A percentile compares a stretch with the other conserved stretches of the same genome.
phyloP scores from a whole-genome alignment of 2,329 filamentous ascomycete species.

The Epichloe gansuensis region DNA sequence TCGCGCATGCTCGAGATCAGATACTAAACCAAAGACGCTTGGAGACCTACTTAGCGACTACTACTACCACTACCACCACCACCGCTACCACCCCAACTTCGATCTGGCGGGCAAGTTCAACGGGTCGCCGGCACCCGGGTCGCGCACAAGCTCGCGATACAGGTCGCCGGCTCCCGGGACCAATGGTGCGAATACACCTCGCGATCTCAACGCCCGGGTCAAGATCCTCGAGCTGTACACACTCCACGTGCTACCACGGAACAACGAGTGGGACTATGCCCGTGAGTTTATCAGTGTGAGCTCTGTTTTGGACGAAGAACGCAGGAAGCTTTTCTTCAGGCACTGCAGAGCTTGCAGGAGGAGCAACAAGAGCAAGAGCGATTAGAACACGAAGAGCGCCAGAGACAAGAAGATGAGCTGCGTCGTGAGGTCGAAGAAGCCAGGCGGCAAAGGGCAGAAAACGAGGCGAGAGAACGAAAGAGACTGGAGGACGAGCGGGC shows the following conservation, averaged over 20 bases:
- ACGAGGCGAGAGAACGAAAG: constrained; percentile 42
- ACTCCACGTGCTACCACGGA: constrained; percentile 83
- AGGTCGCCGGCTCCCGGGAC: constrained; percentile 35
- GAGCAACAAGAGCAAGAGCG: constrained; percentile 66
- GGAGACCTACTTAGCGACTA: constrained; percentile 77
- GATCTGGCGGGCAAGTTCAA: constrained; percentile 56
- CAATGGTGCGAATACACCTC: constrained; percentile 67
- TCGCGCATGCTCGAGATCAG: constrained; percentile 82
- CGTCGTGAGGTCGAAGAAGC: constrained; percentile 46
- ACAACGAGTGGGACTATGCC: constrained; percentile 93
- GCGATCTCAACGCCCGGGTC: constrained; percentile 71
- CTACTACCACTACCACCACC: constrained; percentile 50
- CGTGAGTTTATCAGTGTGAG: constrained; percentile 79
- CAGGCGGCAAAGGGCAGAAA: constrained; percentile 41
- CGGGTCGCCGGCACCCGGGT: constrained; percentile 26
- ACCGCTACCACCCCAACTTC: constrained; percentile 58
- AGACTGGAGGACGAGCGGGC: constrained; percentile 42
- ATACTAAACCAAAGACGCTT: constrained; percentile 73
- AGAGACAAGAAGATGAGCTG: constrained; percentile 44
- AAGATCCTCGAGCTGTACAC: constrained; percentile 94
- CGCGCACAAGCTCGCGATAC: constrained; percentile 24
- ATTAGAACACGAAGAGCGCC: constrained; percentile 46
- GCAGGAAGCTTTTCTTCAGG: constrained; percentile 81
- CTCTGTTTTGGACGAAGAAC: constrained; percentile 82
- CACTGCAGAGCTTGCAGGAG: constrained; percentile 71